A percentile compares a stretch with the other conserved stretches of the same genome.
These are phyloP conservation scores for Exophiala alcalophila DNA, from an alignment of 2,329 filamentous ascomycete species.

Conservation along the genomic window DNA sequence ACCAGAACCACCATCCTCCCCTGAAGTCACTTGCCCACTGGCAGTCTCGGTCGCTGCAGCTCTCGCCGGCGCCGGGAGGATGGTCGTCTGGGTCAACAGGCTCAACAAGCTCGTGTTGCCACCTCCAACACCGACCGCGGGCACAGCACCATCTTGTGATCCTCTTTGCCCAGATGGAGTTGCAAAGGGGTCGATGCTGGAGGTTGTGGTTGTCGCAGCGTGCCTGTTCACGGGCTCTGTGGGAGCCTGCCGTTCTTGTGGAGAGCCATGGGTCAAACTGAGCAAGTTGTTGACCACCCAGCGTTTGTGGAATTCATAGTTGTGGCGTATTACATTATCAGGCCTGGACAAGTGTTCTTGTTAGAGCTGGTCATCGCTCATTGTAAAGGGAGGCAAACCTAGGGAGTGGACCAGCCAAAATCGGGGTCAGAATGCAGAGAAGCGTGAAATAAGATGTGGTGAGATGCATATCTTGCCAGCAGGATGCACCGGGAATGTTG, in stretches of 20 bases:
- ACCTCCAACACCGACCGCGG: conserved; percentile 27
- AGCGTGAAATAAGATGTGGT: conserved; percentile 7
- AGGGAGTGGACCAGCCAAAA: conserved; percentile 28
- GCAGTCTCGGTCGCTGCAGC: conserved; percentile 1
- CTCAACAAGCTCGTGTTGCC: conserved; percentile 24
- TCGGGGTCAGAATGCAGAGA: conserved; percentile 12
- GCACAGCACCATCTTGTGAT: conserved; percentile 27
- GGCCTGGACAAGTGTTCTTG: conserved; percentile 11
- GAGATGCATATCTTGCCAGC: conserved; percentile 17
- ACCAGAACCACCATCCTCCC: too few relatives aligned
- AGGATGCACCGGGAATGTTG: background rate
- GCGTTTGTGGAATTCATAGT: conserved; percentile 14
- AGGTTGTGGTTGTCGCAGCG: conserved; percentile 6
- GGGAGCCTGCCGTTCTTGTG: conserved; percentile 11
- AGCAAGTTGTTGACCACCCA: conserved; percentile 17
- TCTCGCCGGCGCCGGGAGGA: background rate
- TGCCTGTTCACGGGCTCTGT: conserved; percentile 13
- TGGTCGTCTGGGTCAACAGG: conserved; percentile 21
- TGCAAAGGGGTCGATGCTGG: conserved; percentile 11
- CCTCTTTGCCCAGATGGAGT: conserved; percentile 18
- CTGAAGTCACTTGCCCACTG: too few relatives aligned
- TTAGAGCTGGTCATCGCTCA: too few relatives aligned
- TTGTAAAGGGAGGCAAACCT: conserved; percentile 19
- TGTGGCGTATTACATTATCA: conserved; percentile 19
- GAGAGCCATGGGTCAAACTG: background rate